A percentile compares a stretch with the other conserved stretches of the same genome.
These are phyloP conservation scores for Candida sojae DNA, from an alignment of 1,139 yeast genomes.

Conservation along the genomic window DNA sequence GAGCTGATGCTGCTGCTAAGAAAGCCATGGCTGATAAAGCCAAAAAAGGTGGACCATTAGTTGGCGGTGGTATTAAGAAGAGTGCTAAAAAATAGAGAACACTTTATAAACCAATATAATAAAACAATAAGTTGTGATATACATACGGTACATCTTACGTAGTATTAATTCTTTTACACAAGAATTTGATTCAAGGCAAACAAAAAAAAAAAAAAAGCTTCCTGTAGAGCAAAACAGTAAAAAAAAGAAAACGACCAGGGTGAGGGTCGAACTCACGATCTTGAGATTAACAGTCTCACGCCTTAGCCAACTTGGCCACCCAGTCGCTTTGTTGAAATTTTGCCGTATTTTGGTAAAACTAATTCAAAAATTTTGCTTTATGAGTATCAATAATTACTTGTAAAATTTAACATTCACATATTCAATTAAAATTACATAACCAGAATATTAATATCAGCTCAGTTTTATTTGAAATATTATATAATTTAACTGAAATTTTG, in stretches of 20 bases:
- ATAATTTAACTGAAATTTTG: too few relatives aligned
- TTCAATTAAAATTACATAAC: too few relatives aligned
- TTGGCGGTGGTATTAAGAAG: constrained; percentile 95
- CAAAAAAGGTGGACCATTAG: constrained; percentile 85
- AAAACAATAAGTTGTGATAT: too few relatives aligned
- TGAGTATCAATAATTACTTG: too few relatives aligned
- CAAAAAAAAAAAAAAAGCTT: background rate
- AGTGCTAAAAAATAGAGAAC: constrained; percentile 58
- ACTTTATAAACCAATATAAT: background rate
- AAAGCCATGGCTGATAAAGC: constrained; percentile 90
- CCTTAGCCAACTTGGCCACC: constrained; percentile 12
- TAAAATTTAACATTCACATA: too few relatives aligned
- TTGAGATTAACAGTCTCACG: constrained; percentile 11
- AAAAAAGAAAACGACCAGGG: constrained; percentile 8
- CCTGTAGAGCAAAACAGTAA: background rate
- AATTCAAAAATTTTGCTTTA: too few relatives aligned
- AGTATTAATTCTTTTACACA: too few relatives aligned
- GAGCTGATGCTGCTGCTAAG: constrained; percentile 90
- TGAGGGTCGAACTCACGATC: constrained; percentile 11
- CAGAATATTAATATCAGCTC: too few relatives aligned
- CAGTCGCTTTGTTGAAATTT: constrained; percentile 1
- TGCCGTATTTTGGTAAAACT: too few relatives aligned
- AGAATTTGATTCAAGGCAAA: too few relatives aligned
- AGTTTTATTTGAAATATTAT: too few relatives aligned
- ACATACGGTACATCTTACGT: too few relatives aligned